phyloP scores from a whole-genome alignment of 495 filamentous ascomycete genomes.

The Aspergillus coremiiformis region DNA sequence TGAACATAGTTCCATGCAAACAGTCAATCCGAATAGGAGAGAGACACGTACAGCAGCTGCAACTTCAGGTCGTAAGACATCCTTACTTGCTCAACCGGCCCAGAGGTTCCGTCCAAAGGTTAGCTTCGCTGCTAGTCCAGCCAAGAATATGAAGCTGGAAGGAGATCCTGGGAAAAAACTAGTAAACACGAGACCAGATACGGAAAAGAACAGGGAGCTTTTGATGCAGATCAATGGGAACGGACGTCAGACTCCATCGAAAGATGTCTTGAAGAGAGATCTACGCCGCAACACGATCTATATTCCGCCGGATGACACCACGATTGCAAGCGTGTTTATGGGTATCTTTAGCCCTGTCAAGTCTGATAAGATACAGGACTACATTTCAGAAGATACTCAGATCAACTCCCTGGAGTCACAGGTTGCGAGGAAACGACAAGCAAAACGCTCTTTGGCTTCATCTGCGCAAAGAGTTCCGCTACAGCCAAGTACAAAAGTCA shows the following conservation, averaged over 20 bases:
- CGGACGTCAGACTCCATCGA: background rate
- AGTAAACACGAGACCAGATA: background rate
- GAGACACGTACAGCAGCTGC: slow-evolving; percentile 5
- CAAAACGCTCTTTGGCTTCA: slow-evolving; percentile 21
- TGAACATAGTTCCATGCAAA: slow-evolving; percentile 8
- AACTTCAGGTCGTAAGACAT: slow-evolving; percentile 23
- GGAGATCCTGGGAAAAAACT: slow-evolving; percentile 5
- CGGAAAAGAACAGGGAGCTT: slow-evolving; percentile 12
- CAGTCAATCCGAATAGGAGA: slow-evolving; percentile 12
- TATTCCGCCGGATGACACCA: slow-evolving; percentile 36
- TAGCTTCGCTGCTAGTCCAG: slow-evolving; percentile 20
- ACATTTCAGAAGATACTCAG: slow-evolving; percentile 13
- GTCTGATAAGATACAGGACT: slow-evolving; percentile 6
- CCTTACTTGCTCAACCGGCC: slow-evolving; percentile 36
- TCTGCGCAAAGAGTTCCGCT: slow-evolving; percentile 29
- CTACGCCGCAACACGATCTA: slow-evolving; percentile 34
- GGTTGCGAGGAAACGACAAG: slow-evolving; percentile 21
- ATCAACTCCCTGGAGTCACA: slow-evolving; percentile 21
- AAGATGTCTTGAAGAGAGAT: slow-evolving; percentile 21
- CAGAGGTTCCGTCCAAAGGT: slow-evolving; percentile 35
- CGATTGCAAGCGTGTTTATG: slow-evolving; percentile 38
- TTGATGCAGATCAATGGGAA: slow-evolving; percentile 11
- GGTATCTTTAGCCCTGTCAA: slow-evolving; percentile 33
- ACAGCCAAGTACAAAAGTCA: slow-evolving; percentile 26
- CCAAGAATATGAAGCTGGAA: slow-evolving; percentile 7